Evolutionary conservation across 169 alveolate species (phyloP).

Genomic region (Plasmodium knowlesi): DNA sequence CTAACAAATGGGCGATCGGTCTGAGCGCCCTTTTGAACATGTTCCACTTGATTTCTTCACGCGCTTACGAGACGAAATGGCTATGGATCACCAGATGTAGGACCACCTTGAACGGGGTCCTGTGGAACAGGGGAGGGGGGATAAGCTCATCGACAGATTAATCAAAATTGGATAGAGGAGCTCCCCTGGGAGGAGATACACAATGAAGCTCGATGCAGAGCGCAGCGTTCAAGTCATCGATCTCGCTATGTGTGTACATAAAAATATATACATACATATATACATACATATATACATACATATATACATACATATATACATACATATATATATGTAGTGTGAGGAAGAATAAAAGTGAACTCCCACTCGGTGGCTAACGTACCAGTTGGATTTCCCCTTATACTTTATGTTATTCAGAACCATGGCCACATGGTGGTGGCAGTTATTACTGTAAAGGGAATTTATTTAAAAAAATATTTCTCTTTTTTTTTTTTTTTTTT

Average conservation of each 20-base stretch:
- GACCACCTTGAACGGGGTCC: conserved; percentile 54
- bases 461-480: not conserved
- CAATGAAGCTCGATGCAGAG: not conserved
- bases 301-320: not conserved
- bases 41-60: not conserved
- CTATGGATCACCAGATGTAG: conserved; percentile 26
- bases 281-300: not conserved
- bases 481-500: not conserved
- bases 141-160: not conserved
- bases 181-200: no score
- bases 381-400: conserved; percentile 53
- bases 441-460: conserved; percentile 20
- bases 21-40: not conserved
- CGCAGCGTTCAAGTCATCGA: not conserved
- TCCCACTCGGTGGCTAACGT: not conserved
- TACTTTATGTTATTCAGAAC: conserved; percentile 40
- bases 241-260: not conserved
- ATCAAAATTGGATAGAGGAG: not conserved
- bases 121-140: not conserved
- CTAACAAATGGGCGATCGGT: not conserved
- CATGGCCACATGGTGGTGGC: conserved; percentile 63
- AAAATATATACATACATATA: not conserved
- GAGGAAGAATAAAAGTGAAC: not conserved
- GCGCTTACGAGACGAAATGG: conserved; percentile 41
- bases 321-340: not conserved